Percentiles rank a stretch among this genome's conserved stretches.
phyloP scores from a whole-genome alignment of 2,329 filamentous ascomycete species.

The Epichloe bromicola region DNA sequence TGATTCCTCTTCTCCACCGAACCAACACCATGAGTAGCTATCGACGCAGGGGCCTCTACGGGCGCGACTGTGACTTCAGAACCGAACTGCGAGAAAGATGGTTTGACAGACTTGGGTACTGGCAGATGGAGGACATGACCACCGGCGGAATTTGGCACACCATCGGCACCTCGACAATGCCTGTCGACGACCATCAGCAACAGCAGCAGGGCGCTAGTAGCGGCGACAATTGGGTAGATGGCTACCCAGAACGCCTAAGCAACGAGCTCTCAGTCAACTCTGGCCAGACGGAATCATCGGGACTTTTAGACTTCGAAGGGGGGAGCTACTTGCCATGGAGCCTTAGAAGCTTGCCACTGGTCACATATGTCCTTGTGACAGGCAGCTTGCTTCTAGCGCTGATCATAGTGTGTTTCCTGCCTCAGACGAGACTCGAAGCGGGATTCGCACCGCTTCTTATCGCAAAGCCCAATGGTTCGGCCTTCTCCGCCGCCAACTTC shows the following conservation, averaged over 20 bases:
- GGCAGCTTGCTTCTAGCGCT: constrained; percentile 55
- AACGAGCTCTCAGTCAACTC: constrained; percentile 20
- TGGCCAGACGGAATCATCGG: constrained; percentile 13
- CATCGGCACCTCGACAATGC: constrained; percentile 42
- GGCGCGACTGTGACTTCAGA: constrained; percentile 36
- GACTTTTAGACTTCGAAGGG: constrained; percentile 12
- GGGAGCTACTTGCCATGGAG: constrained; percentile 67
- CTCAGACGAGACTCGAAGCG: constrained; percentile 46
- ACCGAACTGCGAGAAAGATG: constrained; percentile 41
- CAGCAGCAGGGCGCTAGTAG: not conserved
- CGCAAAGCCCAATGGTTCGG: constrained; percentile 43
- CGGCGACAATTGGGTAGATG: not conserved
- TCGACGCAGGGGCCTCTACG: constrained; percentile 47
- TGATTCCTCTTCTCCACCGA: constrained; percentile 63
- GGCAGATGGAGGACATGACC: constrained; percentile 54
- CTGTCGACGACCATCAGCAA: constrained; percentile 9
- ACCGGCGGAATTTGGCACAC: constrained; percentile 67
- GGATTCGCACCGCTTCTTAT: constrained; percentile 62
- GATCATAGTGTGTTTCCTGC: constrained; percentile 66
- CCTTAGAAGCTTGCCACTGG: constrained; percentile 51
- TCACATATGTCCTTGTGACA: constrained; percentile 49
- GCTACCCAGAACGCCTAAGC: constrained; percentile 8
- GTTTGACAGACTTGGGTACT: constrained; percentile 71
- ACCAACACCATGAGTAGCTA: constrained; percentile 70
- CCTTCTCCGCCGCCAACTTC: constrained; percentile 81